Evolutionary conservation across 1,284 basidiomycete genomes (phyloP).

Genomic region (Grifola frondosa): DNA sequence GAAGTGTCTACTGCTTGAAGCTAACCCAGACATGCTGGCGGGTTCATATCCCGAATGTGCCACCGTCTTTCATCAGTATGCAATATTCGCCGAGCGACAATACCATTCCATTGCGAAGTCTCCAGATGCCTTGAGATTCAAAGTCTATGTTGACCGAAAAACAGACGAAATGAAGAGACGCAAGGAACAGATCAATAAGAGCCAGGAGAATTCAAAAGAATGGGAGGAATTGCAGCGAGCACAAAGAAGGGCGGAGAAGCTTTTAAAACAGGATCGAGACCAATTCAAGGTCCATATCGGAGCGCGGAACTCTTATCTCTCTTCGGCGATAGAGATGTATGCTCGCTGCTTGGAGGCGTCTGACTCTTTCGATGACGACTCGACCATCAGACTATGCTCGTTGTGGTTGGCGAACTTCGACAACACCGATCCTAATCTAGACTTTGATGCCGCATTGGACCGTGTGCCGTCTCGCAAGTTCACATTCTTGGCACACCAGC

Average conservation of each 20-base stretch:
- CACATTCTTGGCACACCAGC: conserved; percentile 87
- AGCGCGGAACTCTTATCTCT: conserved; percentile 66
- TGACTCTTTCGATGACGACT: conserved; percentile 76
- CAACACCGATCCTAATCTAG: conserved; percentile 52
- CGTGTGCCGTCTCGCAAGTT: conserved; percentile 88
- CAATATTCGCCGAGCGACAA: conserved; percentile 86
- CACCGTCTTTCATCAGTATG: conserved; percentile 80
- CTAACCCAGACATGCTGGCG: conserved; percentile 8
- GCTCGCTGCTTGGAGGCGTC: conserved; percentile 69
- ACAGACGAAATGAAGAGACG: conserved; percentile 58
- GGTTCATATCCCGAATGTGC: conserved; percentile 41
- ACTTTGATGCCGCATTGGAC: conserved; percentile 50
- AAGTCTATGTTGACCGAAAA: conserved; percentile 75
- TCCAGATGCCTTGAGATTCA: conserved; percentile 71
- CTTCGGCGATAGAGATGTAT: conserved; percentile 81
- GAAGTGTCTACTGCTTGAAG: conserved; percentile 39
- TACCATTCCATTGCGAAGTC: conserved; percentile 72
- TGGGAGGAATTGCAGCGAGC: conserved; percentile 28
- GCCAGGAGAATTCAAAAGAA: conserved; percentile 27
- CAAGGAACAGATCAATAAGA: conserved; percentile 39
- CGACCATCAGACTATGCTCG: conserved; percentile 80
- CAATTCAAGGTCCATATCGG: conserved; percentile 59
- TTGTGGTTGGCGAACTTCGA: conserved; percentile 90
- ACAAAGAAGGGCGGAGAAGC: conserved; percentile 38
- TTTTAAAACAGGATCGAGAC: conserved; percentile 59